Conservation (phyloP, 768 basidiomycete genomes). For the Leccinellum albellum region DNA sequence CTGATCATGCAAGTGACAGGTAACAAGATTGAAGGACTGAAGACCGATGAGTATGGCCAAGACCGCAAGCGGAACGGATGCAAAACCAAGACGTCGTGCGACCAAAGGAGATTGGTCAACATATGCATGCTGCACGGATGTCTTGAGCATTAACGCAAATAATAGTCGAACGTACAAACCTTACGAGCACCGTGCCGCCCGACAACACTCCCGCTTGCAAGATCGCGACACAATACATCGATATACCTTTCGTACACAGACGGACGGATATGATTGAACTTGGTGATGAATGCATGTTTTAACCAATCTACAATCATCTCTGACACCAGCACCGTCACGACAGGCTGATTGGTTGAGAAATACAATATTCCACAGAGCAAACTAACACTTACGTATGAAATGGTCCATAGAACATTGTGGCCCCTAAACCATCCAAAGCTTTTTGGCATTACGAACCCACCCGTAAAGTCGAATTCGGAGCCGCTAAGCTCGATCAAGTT, state of each 20-base stretch:
- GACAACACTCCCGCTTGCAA: conserved; percentile 73
- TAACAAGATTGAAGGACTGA: conserved; percentile 62
- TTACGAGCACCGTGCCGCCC: conserved; percentile 68
- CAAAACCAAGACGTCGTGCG: conserved; percentile 89
- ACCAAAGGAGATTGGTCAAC: conserved; percentile 96
- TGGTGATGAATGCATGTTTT: conserved; percentile 98
- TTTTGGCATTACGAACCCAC: conserved; percentile 71
- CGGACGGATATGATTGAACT: conserved; percentile 97
- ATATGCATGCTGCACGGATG: conserved; percentile 62
- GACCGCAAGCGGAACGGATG: conserved; percentile 86
- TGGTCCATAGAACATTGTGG: conserved; percentile 79
- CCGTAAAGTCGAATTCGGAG: conserved; percentile 74
- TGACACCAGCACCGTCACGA: conserved; percentile 83
- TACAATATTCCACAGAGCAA: background rate
- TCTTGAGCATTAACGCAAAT: conserved; percentile 2
- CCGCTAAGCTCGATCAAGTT: conserved; percentile 94
- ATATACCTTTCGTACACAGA: conserved; percentile 93
- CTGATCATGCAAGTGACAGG: conserved; percentile 33
- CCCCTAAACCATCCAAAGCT: conserved; percentile 83
- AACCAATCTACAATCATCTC: conserved; percentile 98
- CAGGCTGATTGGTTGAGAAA: conserved; percentile 55
- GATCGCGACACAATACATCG: conserved; percentile 92
- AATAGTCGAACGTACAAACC: conserved; percentile 34
- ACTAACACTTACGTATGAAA: conserved; percentile 69
- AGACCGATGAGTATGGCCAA: conserved; percentile 73